Base-by-base conservation (phyloP, 495 filamentous ascomycete genomes). In the Neurospora tetrasperma region DNA sequence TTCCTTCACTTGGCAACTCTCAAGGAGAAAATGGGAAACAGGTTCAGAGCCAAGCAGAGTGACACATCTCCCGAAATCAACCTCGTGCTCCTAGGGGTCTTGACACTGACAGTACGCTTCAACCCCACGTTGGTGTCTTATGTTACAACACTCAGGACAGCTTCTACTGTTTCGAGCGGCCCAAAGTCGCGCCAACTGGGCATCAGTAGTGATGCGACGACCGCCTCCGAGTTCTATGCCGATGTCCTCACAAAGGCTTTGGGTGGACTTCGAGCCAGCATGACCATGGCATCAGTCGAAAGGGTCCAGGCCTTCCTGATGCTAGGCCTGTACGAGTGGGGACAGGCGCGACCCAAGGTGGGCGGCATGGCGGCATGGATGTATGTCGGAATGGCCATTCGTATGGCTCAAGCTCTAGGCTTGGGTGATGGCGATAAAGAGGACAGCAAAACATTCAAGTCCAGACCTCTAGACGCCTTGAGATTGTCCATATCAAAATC, bases 251-350 rank as follows among this genome's bases (percentile, higher is more conserved):
- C 89, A 74, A 88, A 85, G 80, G 88, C 88, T 66, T 86, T 93
- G 72, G 89, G 88, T 48, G 87, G 77, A 71, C 83, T 86, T 78
- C 84, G 79, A 78, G 86, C 78, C 74, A 84, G 79, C 76, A 91
- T 84, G 85, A 88, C 78, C 72, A 85, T 70, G 76, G 90, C 77
- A 76, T 90, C 86, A 11, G 84, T 96, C 7, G 89, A 94, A 71
- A 86, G 90, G 31, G 89, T 92, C 4, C 92, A 95, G 76, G 92
- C 91, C 5, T 84, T 93, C 23, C 82, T 96, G 59, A 96, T 96
- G 92, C 84, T 97, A 11, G 91, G 89, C 1, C 84, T 96, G 27
- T 92, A 96, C 76, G 93, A 95, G 77, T 96, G 93, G 93, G 90
- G 91, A 40, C 92, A 92, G 83, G 89, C 87, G 42, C 74, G 74